Conservation (phyloP, 495 filamentous ascomycete genomes). For the Penicillium canariense region DNA sequence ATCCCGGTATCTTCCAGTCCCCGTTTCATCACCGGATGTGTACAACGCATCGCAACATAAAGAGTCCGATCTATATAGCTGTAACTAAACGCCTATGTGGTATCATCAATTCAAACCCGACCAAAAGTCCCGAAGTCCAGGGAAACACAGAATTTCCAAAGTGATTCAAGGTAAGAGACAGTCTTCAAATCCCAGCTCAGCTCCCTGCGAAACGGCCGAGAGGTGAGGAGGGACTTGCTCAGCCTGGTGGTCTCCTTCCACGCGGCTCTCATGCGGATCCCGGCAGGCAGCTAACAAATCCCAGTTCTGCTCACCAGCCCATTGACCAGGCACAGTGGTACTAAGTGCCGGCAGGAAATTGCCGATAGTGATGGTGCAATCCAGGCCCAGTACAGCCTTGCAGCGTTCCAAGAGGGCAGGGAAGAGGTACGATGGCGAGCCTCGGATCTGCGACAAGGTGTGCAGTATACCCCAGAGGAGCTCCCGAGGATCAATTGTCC, state of each 20-base stretch:
- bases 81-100: background rate
- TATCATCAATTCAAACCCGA: constrained; percentile 6
- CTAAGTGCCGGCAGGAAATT: constrained; percentile 32
- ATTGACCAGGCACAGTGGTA: constrained; percentile 6
- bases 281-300: constrained; percentile 7
- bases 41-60: constrained; percentile 2
- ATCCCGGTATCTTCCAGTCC: background rate
- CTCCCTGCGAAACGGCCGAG: background rate
- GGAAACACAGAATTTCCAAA: background rate
- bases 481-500: constrained; percentile 36
- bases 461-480: constrained; percentile 45
- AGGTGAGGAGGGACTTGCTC: constrained; percentile 8
- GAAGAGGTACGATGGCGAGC: constrained; percentile 46
- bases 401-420: constrained; percentile 36
- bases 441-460: constrained; percentile 42
- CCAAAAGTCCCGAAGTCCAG: background rate
- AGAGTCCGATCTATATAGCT: background rate
- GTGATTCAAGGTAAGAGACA: constrained; percentile 8
- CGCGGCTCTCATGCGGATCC: constrained; percentile 2
- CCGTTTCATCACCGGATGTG: background rate
- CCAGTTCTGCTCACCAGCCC: constrained; percentile 23
- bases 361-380: constrained; percentile 32
- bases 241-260: constrained; percentile 7
- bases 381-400: constrained; percentile 33
- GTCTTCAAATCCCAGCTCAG: constrained; percentile 11